phyloP scores from a whole-genome alignment of 78 protist genomes.

The Blattamonas nauphoetae region DNA sequence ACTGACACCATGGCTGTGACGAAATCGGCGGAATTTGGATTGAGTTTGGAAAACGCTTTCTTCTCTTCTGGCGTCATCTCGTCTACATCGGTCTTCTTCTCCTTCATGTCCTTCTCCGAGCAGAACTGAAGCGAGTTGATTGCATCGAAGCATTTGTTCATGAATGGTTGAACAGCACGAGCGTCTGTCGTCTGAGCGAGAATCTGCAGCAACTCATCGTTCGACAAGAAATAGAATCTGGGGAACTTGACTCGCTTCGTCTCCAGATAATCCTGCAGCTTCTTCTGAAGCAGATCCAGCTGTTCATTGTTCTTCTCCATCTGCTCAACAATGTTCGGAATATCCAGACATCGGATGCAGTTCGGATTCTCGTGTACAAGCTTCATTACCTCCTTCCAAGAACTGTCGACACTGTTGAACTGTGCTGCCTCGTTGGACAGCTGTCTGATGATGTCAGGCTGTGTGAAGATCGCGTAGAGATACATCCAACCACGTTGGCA shows the following conservation, averaged over 20 bases:
- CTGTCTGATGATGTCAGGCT: slow-evolving; percentile 31
- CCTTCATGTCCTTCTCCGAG: neutral
- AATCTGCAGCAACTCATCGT: slow-evolving; percentile 57
- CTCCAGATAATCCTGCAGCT: slow-evolving; percentile 51
- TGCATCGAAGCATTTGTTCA: slow-evolving; percentile 63
- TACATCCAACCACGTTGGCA: slow-evolving; percentile 56
- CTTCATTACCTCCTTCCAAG: slow-evolving; percentile 19
- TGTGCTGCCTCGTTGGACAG: neutral
- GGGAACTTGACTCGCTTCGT: slow-evolving; percentile 55
- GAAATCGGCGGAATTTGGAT: neutral
- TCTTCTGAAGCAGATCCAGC: slow-evolving; percentile 46
- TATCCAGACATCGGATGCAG: slow-evolving; percentile 8
- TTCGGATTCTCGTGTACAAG: neutral
- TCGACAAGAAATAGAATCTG: slow-evolving; percentile 57
- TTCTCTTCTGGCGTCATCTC: slow-evolving; percentile 28
- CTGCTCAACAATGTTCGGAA: neutral
- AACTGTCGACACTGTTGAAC: slow-evolving; percentile 45
- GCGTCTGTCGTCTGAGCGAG: slow-evolving; percentile 62
- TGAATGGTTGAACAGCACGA: slow-evolving; percentile 59
- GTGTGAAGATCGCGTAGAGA: slow-evolving; percentile 62
- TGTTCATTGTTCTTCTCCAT: slow-evolving; percentile 21
- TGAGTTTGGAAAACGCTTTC: no score
- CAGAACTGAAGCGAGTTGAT: slow-evolving; percentile 25
- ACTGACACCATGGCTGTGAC: slow-evolving; percentile 36
- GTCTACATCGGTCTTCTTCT: no score